These are phyloP conservation scores for Lactarius hengduanensis DNA, from an alignment of 768 basidiomycete genomes.

Conservation along the genomic window DNA sequence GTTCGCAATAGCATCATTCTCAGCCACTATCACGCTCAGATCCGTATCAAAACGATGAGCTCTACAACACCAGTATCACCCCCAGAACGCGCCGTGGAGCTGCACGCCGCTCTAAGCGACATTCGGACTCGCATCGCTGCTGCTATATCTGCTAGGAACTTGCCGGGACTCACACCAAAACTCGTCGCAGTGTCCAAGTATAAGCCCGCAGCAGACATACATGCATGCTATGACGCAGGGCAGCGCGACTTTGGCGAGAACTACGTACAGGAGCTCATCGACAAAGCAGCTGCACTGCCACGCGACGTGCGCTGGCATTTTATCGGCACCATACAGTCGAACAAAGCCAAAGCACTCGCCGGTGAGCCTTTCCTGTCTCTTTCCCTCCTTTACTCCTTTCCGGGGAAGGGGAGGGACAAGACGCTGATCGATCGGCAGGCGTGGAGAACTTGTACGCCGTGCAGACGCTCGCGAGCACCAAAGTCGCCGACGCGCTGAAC, in stretches of 20 bases:
- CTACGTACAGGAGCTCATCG: slow-evolving; percentile 90
- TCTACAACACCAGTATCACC: neutral
- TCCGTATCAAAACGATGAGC: neutral
- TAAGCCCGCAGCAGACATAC: slow-evolving; percentile 85
- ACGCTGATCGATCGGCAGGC: slow-evolving; percentile 2
- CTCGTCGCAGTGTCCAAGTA: slow-evolving; percentile 92
- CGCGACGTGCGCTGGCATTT: slow-evolving; percentile 47
- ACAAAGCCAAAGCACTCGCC: slow-evolving; percentile 25
- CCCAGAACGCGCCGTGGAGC: slow-evolving; percentile 50
- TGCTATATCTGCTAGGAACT: slow-evolving; percentile 34
- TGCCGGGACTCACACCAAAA: slow-evolving; percentile 34
- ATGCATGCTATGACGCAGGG: slow-evolving; percentile 75
- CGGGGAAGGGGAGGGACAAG: neutral
- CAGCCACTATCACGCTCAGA: neutral
- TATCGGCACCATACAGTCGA: slow-evolving; percentile 20
- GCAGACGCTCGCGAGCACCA: slow-evolving; percentile 82
- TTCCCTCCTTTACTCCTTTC: too few relatives aligned
- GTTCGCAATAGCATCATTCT: neutral
- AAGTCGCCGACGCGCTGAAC: slow-evolving; percentile 77
- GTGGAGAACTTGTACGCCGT: slow-evolving; percentile 70
- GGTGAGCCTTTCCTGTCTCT: slow-evolving; percentile 2
- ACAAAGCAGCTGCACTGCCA: slow-evolving; percentile 55
- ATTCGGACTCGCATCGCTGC: slow-evolving; percentile 49
- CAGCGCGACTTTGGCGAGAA: slow-evolving; percentile 97
- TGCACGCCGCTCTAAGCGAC: slow-evolving; percentile 52